Conservation (phyloP, 2,329 filamentous ascomycete genomes). For the Cordyceps cateniannulata region DNA sequence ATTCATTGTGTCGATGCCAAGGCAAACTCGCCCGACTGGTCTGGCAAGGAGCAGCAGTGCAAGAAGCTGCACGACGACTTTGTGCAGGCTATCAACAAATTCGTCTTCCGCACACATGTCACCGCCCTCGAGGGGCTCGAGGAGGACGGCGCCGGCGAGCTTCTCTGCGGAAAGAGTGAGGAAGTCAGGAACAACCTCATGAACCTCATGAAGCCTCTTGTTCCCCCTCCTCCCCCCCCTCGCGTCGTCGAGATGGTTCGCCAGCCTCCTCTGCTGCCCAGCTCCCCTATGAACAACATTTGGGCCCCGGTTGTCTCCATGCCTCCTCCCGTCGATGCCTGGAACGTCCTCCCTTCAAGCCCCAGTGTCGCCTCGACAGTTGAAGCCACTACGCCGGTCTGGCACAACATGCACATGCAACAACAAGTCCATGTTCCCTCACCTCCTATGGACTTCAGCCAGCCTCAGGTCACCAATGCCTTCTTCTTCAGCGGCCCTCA, state of each 20-base stretch:
- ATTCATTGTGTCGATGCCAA: constrained; percentile 87
- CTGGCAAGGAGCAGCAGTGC: constrained; percentile 90
- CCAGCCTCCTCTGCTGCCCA: constrained; percentile 78
- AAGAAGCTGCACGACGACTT: constrained; percentile 98
- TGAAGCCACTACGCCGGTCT: constrained; percentile 66
- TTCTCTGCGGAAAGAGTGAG: constrained; percentile 84
- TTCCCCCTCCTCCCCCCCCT: constrained; percentile 79
- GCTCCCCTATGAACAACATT: constrained; percentile 69
- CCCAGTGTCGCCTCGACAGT: constrained; percentile 69
- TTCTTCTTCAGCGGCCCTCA: constrained; percentile 77
- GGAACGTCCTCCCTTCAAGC: constrained; percentile 87
- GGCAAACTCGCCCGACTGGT: constrained; percentile 87
- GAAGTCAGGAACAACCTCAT: constrained; percentile 86
- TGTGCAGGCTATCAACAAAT: constrained; percentile 93
- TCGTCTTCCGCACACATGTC: constrained; percentile 85
- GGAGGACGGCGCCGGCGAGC: constrained; percentile 90
- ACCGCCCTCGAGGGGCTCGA: constrained; percentile 90
- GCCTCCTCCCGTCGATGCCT: constrained; percentile 71
- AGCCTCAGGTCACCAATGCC: constrained; percentile 63
- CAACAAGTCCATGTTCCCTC: constrained; percentile 66
- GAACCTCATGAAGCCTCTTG: constrained; percentile 78
- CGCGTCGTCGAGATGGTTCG: constrained; percentile 85
- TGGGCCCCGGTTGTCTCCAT: constrained; percentile 65
- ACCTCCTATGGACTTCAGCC: constrained; percentile 70
- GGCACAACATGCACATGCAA: constrained; percentile 71